Evolutionary conservation across 805 yeast species (phyloP).

Genomic region (Spathaspora arborariae): DNA sequence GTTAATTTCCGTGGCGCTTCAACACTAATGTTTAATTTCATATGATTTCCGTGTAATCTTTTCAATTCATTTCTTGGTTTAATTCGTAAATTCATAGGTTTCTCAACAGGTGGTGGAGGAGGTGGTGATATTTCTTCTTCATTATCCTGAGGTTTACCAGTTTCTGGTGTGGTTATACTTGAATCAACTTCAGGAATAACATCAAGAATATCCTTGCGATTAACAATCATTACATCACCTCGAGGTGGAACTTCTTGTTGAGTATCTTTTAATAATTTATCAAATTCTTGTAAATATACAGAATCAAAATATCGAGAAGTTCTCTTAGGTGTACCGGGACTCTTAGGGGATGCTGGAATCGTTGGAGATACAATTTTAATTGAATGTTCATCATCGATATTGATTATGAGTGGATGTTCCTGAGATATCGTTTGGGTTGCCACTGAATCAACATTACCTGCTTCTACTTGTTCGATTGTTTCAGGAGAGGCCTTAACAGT

Average conservation of each 20-base stretch:
- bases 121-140: constrained; percentile 1
- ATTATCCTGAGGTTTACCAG: neutral
- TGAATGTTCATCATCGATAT: constrained; percentile 2
- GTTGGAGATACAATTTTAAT: constrained; percentile 3
- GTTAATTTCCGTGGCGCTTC: too few relatives aligned
- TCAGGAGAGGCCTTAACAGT: neutral
- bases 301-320: neutral
- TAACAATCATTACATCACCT: constrained; percentile 11
- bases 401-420: neutral
- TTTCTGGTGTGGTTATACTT: neutral
- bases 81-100: constrained; percentile 7
- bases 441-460: neutral
- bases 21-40: neutral
- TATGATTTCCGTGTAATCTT: neutral
- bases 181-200: neutral
- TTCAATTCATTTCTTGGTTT: neutral
- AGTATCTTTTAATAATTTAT: constrained; percentile 10
- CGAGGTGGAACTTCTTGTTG: constrained; percentile 12
- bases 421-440: neutral
- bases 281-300: neutral
- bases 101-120: constrained; percentile 10
- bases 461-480: neutral
- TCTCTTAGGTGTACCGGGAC: neutral
- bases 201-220: neutral
- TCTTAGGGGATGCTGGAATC: neutral